phyloP scores from a whole-genome alignment of 345 rosid species.

The Populus simonii region DNA sequence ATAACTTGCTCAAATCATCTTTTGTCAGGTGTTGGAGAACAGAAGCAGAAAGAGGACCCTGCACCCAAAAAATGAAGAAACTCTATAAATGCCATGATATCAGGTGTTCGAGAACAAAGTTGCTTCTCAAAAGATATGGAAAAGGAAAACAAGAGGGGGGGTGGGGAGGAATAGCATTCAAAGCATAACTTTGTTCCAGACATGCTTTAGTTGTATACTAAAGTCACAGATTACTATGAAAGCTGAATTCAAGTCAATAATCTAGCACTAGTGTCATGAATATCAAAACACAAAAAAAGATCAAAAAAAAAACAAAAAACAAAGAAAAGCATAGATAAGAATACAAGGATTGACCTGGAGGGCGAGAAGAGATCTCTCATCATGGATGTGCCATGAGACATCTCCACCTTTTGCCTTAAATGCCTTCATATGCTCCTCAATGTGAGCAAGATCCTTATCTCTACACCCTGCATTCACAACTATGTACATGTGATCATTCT shows the following conservation, averaged over 20 bases:
- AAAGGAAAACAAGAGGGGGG: not conserved
- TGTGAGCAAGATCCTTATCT: slow-evolving; percentile 97
- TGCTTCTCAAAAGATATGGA: not conserved
- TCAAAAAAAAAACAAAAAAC: not conserved
- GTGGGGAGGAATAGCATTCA: too few species aligned
- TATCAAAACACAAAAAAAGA: not conserved
- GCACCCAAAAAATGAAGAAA: slow-evolving; percentile 16
- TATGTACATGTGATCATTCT: slow-evolving; percentile 71
- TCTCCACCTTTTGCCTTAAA: slow-evolving; percentile 89
- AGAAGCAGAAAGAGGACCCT: slow-evolving; percentile 97
- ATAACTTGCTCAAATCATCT: slow-evolving; percentile 84
- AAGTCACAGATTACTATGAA: not conserved
- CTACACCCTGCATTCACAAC: slow-evolving; percentile 99
- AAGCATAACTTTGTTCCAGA: not conserved
- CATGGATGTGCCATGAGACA: slow-evolving; percentile 95
- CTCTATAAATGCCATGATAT: not conserved
- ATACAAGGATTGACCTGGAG: slow-evolving; percentile 59
- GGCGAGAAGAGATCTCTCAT: slow-evolving; percentile 97
- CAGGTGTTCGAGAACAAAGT: not conserved
- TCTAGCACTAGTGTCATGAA: not conserved
- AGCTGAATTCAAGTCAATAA: not conserved
- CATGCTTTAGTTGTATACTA: not conserved
- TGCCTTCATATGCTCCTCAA: slow-evolving; percentile 91
- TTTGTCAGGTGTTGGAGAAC: slow-evolving; percentile 86
- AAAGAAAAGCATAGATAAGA: not conserved